Evolutionary conservation across 495 filamentous ascomycete species (phyloP).

Genomic region (Aspergillus hancockii): DNA sequence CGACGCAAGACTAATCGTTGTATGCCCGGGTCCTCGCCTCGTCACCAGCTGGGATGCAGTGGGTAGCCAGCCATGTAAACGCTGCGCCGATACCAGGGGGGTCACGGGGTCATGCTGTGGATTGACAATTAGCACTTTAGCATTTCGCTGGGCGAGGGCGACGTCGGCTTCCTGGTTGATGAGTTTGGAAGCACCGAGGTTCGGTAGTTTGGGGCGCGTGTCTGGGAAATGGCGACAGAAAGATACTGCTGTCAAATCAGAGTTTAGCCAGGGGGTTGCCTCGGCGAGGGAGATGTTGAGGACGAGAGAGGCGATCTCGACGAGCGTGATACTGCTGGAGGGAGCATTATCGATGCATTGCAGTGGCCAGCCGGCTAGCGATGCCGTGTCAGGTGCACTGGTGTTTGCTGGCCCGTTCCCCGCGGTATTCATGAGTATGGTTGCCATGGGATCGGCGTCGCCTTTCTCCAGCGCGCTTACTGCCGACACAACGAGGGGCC

Average conservation of each 20-base stretch:
- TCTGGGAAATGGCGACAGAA: slow-evolving; percentile 14
- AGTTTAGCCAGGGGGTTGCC: slow-evolving; percentile 9
- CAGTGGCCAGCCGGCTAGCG: slow-evolving; percentile 10
- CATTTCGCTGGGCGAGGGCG: background rate
- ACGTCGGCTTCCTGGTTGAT: background rate
- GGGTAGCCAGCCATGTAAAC: slow-evolving; percentile 2
- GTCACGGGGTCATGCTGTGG: slow-evolving; percentile 5
- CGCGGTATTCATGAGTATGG: slow-evolving; percentile 1
- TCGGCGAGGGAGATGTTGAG: slow-evolving; percentile 4
- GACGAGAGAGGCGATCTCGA: background rate
- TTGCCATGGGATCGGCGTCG: background rate
- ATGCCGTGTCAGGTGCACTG: background rate
- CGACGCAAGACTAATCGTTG: slow-evolving; percentile 9
- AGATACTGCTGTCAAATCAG: slow-evolving; percentile 2
- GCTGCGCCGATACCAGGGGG: background rate
- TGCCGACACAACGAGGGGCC: slow-evolving; percentile 1
- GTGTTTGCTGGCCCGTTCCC: background rate
- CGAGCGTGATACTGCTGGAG: background rate
- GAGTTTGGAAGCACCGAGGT: slow-evolving; percentile 1
- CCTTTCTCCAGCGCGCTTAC: slow-evolving; percentile 1
- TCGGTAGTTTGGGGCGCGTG: background rate
- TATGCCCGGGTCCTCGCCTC: slow-evolving; percentile 6
- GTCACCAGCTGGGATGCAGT: slow-evolving; percentile 9
- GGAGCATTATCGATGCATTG: slow-evolving; percentile 14
- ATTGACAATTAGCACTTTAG: slow-evolving; percentile 9